Percentiles rank a stretch among this genome's conserved stretches.
phyloP scores from a whole-genome alignment of 345 rosid species.

The Citrus mangshanensis region DNA sequence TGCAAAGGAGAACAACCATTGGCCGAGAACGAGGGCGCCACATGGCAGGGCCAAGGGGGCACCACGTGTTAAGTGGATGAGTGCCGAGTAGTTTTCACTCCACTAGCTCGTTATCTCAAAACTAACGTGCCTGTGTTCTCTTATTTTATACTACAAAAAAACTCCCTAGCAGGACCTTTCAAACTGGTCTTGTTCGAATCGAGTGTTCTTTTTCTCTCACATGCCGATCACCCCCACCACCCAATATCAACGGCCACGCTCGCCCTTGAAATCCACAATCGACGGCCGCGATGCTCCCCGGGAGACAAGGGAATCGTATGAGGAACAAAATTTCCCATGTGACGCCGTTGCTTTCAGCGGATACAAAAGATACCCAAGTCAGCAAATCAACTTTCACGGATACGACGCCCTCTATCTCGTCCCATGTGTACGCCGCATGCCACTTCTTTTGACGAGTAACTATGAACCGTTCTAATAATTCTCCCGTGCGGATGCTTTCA shows the following conservation, averaged over 20 bases:
- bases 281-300: slow-evolving; percentile 5
- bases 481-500: no score
- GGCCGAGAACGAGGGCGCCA: slow-evolving; percentile 17
- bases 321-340: slow-evolving; percentile 6
- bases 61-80: slow-evolving; percentile 26
- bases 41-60: slow-evolving; percentile 16
- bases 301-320: slow-evolving; percentile 7
- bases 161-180: slow-evolving; percentile 2
- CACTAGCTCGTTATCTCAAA: not conserved
- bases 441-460: no score
- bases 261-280: not conserved
- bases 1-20: slow-evolving; percentile 27
- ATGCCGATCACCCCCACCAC: not conserved
- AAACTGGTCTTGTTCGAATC: not conserved
- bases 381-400: slow-evolving; percentile 27
- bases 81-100: slow-evolving; percentile 30
- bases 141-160: not conserved
- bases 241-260: slow-evolving; percentile 10
- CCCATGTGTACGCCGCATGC: slow-evolving; percentile 28
- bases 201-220: not conserved
- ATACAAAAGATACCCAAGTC: slow-evolving; percentile 1
- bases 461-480: no score
- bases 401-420: slow-evolving; percentile 22
- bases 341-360: slow-evolving; percentile 24
- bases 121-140: not conserved